Evolutionary conservation across 345 rosid species (phyloP), one percentile per base, ranked within the genome.

Genomic region (Gossypium australe): DNA sequence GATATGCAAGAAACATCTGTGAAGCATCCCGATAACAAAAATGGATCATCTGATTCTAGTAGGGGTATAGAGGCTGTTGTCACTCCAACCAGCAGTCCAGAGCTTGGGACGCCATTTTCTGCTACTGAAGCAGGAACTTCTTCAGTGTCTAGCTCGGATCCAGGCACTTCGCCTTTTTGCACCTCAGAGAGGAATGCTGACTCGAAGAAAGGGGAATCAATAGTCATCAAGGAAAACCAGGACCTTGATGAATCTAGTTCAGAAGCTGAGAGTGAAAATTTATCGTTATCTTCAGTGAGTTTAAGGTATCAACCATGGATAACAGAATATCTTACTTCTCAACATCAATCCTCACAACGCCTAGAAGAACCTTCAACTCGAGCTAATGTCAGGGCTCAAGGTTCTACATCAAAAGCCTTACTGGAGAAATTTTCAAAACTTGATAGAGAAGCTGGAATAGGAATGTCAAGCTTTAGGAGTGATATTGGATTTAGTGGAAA

Each of bases 51-150:
- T 43, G 86, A 79, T 80, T 86, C 94, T 64, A 80, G 85, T 16
- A 78, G 87, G 67, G 34, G 0, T 59, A 59, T 24, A 11, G 97
- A 91, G 44, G 92, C 89, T 2, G 86, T 84, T 71, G 97, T 90
- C 20, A 93, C 98, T 76, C 95, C 99, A 69, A 88, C 89, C 2
- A 90, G 97, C 72, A 93, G 97, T 85, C 99, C 98, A 17, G 99
- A 93, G 88, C 86, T 89, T 24, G 94, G 99, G 75, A 90, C 98
- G 41, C 92, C 99, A 27, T 96, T 96, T 77, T 91, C 97, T 74
- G 80, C 89, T 18, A 96, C 98, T 20, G 99, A 96, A 85, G 97
- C 91, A 2, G 99, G 90, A 72, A 90, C 98, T 51, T 96, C 99
- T 51, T 96, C 98, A 25, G 90, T 93, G 61, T 92, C 99, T 4